Conservation (phyloP, 805 yeast species). For the Candida bentonensis region DNA sequence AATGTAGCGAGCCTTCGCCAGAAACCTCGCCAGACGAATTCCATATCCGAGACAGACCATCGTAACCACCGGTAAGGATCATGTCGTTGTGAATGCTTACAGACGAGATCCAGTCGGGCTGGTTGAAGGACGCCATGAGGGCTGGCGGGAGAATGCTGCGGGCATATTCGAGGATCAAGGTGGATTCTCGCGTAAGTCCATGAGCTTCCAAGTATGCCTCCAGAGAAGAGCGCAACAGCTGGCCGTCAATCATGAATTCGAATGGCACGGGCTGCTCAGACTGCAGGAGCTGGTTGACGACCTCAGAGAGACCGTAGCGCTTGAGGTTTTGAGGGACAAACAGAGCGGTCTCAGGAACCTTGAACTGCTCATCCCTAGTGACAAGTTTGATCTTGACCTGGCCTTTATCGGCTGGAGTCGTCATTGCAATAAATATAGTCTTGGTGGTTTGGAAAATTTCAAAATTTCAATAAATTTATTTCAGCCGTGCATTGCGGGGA, state of each 20-base stretch:
- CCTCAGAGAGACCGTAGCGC: constrained; percentile 86
- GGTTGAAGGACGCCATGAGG: constrained; percentile 69
- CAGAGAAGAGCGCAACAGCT: constrained; percentile 60
- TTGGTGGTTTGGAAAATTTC: background rate
- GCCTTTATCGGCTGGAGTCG: constrained; percentile 3
- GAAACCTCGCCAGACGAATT: constrained; percentile 67
- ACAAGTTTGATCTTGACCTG: constrained; percentile 64
- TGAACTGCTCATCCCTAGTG: constrained; percentile 67
- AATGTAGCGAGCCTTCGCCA: constrained; percentile 75
- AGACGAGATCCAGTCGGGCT: constrained; percentile 93
- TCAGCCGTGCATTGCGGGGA: background rate
- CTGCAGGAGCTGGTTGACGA: constrained; percentile 76
- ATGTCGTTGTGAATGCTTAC: constrained; percentile 39
- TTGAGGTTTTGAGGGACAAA: constrained; percentile 77
- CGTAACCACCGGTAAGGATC: constrained; percentile 82
- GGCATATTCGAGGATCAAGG: constrained; percentile 74
- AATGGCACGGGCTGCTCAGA: constrained; percentile 62
- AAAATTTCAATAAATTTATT: too few species aligned
- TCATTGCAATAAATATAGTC: background rate
- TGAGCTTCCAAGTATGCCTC: constrained; percentile 63
- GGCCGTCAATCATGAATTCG: constrained; percentile 83
- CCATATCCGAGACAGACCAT: constrained; percentile 87
- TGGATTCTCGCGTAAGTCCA: constrained; percentile 73
- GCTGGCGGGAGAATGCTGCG: constrained; percentile 92
- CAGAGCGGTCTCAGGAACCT: constrained; percentile 67